Evolutionary conservation across 768 basidiomycete species (phyloP).

Genomic region (Rhizopogon sp.): DNA sequence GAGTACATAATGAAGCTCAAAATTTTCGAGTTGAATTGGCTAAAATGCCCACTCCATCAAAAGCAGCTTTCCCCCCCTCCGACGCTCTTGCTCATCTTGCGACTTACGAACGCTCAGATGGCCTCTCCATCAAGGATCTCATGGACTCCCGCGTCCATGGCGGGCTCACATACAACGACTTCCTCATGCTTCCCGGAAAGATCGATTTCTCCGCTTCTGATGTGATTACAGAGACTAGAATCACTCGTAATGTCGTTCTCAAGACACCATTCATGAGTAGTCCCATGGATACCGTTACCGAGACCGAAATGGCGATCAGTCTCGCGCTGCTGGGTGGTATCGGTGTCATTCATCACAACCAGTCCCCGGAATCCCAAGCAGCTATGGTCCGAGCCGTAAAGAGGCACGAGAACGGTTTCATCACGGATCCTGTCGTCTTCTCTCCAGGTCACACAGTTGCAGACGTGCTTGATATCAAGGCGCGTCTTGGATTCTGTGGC

Average conservation of each 20-base stretch:
- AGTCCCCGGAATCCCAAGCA: slow-evolving; percentile 77
- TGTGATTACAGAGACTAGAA: slow-evolving; percentile 77
- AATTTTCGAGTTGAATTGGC: slow-evolving; percentile 13
- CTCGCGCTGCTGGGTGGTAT: slow-evolving; percentile 96
- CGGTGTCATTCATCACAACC: slow-evolving; percentile 98
- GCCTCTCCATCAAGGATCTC: slow-evolving; percentile 77
- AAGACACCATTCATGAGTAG: slow-evolving; percentile 97
- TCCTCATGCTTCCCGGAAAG: slow-evolving; percentile 90
- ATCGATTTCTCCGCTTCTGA: slow-evolving; percentile 87
- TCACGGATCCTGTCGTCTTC: slow-evolving; percentile 89
- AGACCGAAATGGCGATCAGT: slow-evolving; percentile 87
- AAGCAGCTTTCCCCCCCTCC: slow-evolving; percentile 46
- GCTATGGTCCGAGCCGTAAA: slow-evolving; percentile 98
- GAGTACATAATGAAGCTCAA: slow-evolving; percentile 9
- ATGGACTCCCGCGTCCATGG: slow-evolving; percentile 85
- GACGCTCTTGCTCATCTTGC: slow-evolving; percentile 73
- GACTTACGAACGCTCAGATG: slow-evolving; percentile 69
- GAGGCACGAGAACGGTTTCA: slow-evolving; percentile 98
- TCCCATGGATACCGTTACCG: slow-evolving; percentile 99
- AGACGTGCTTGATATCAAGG: slow-evolving; percentile 92
- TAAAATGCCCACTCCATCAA: slow-evolving; percentile 29
- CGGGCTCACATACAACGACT: slow-evolving; percentile 97
- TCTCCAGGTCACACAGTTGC: slow-evolving; percentile 73
- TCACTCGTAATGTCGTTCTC: slow-evolving; percentile 86
- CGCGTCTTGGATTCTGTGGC: slow-evolving; percentile 88